Evolutionary conservation across 257 asterid species (phyloP).

Genomic region (Solanum acaule): DNA sequence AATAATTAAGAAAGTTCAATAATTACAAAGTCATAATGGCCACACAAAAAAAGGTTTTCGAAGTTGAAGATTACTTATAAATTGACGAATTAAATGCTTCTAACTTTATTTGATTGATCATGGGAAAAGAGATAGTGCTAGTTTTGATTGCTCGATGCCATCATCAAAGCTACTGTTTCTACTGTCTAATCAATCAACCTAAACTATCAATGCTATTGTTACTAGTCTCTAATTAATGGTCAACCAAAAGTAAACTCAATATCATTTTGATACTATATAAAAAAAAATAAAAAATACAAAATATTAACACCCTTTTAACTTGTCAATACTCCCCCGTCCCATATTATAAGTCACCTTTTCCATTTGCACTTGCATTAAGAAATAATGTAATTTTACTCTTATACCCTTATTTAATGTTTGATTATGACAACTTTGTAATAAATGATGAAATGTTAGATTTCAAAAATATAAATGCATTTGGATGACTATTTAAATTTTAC

Average conservation of each 20-base stretch:
- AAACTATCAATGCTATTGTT: not conserved
- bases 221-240: not conserved
- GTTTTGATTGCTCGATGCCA: not conserved
- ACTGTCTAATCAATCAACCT: slow-evolving; percentile 11
- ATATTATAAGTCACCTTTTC: too few species aligned
- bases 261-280: not conserved
- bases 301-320: not conserved
- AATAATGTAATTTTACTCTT: too few species aligned
- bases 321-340: too few species aligned
- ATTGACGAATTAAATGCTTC: not conserved
- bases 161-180: not conserved
- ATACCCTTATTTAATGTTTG: too few species aligned
- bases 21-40: slow-evolving; percentile 1
- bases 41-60: not conserved
- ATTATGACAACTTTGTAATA: too few species aligned
- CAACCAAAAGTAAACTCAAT: not conserved
- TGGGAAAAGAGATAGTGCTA: not conserved
- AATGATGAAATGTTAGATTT: too few species aligned
- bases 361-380: too few species aligned
- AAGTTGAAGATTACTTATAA: not conserved
- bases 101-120: not conserved
- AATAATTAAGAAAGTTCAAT: slow-evolving; percentile 7
- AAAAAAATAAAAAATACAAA: not conserved
- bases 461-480: too few species aligned
- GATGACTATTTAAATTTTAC: too few species aligned